Evolutionary conservation across 2,329 filamentous ascomycete genomes (phyloP), one percentile per base, ranked within the genome.

Genomic region (Botryotinia narcissicola): DNA sequence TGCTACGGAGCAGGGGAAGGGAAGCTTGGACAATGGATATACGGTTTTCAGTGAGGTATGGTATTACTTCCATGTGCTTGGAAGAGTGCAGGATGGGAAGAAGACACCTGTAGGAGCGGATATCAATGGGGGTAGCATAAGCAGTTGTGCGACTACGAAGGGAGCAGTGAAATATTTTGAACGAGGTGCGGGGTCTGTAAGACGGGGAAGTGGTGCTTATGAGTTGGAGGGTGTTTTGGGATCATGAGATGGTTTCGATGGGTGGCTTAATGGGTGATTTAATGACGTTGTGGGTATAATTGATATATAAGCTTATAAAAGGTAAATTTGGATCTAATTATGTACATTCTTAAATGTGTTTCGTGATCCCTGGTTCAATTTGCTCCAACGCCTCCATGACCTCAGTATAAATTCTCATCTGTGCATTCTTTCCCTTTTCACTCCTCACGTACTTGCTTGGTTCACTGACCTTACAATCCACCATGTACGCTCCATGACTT

Each of bases 41-140:
- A 91, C 89, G 1, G 83, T 86, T 46, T 76, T 92, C 66, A 86
- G 80, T 74, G 90, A 92, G 84, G 84, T 90, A 20, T 92, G 89
- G 89, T 92, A 92, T 79, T 91, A 91, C 78, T 85, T 87, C 80
- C 86, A 91, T 80, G 87, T 88, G 70, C 85, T 84, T 72, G 90
- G 90, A 5, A 81, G 84, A 25, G 86, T 88, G 10, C 90, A 91
- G 82, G 51, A 72, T 16, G 82, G 85, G 72, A 84, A 83, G 69
- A 72, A 66, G 12, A n/a, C 8, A 3, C 70, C 62, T 3, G 70
- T 68, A 1, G 62, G 62, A 1, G 78, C 79, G 83, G 85, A 8
- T 71, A 83, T 85, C 4, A 85, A 86, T 72, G 87, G 86, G 0
- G 84, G 85, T 7, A 84, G 82, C 35, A 78, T 84, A 61, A 86